These are phyloP conservation scores for Moesziomyces globuligerus DNA, from an alignment of 1,284 basidiomycete genomes.

Conservation along the genomic window DNA sequence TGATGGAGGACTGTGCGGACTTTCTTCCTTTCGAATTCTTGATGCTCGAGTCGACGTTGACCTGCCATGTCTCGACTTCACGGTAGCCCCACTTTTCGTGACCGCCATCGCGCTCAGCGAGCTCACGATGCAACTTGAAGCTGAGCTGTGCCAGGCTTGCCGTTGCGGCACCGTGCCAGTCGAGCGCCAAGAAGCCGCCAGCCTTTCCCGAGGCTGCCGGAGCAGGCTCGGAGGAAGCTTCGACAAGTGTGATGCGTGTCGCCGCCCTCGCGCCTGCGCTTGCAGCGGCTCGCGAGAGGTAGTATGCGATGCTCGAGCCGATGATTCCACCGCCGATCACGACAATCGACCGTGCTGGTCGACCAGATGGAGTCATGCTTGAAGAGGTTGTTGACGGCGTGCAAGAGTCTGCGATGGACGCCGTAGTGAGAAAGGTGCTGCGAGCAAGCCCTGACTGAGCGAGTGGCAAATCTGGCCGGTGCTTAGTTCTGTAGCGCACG, in stretches of 20 bases:
- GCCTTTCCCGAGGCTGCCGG: slow-evolving; percentile 84
- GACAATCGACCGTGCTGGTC: slow-evolving; percentile 47
- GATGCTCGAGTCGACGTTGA: slow-evolving; percentile 50
- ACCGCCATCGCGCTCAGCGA: slow-evolving; percentile 79
- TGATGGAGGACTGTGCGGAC: slow-evolving; percentile 30
- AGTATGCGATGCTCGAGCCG: slow-evolving; percentile 85
- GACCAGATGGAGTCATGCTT: slow-evolving; percentile 26
- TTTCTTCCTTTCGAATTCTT: slow-evolving; percentile 26
- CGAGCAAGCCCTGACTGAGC: too few relatives aligned
- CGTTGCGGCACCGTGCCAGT: slow-evolving; percentile 73
- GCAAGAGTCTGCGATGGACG: not conserved
- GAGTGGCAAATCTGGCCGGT: too few relatives aligned
- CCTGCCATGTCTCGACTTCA: slow-evolving; percentile 70
- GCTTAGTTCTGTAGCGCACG: too few relatives aligned
- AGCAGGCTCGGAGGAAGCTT: slow-evolving; percentile 75
- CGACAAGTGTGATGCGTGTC: slow-evolving; percentile 73
- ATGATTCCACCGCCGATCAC: slow-evolving; percentile 75
- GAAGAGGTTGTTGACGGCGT: not conserved
- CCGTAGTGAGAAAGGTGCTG: too few relatives aligned
- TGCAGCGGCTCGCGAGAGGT: slow-evolving; percentile 69
- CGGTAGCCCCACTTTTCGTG: slow-evolving; percentile 84
- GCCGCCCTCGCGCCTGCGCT: slow-evolving; percentile 8
- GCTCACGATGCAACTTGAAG: slow-evolving; percentile 80
- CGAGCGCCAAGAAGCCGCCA: slow-evolving; percentile 87
- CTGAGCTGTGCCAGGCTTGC: slow-evolving; percentile 77